Base-by-base conservation (phyloP, 106 monocot species). In the Hemerocallis citrina region DNA sequence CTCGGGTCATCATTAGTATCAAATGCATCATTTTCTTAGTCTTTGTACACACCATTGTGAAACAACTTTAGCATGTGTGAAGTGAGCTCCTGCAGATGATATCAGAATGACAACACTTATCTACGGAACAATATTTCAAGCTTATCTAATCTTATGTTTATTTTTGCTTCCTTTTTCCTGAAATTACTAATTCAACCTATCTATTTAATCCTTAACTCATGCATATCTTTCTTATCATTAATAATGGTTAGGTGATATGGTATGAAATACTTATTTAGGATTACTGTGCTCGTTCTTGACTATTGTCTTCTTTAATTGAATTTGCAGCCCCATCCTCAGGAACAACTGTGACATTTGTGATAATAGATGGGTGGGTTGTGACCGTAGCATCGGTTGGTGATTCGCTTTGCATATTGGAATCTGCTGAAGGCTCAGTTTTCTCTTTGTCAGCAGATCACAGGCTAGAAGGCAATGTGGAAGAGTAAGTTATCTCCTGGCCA, bases 371-470 rank as follows among this genome's bases (percentile, higher is more conserved):
- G 28, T 74, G 72, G 83, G 77, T 74, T 17, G 83, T 94, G 65
- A 94, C 89, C 25, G 89, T 89, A 37, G 94, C 80, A 75, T 89
- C 94, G 29, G 94, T 94, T 45, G 94, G 94, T 68, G 94, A 94
- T 78, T 94, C 94, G 65, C 79, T 78, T 14, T 94, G 94, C 70
- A 79, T 94, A 56, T 78, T 94, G 61, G 89, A 83, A 77, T 89
- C 94, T 37, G 89, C 89, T 59, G 94, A 94, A 81, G 94, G 94
- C 55, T 43, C 89, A 20, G 24, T 94, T 43, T 78, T 83, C 72
- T 47, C 13, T 68, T 68, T 94, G 51, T 86, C 89, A 63, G 85
- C 77, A 68, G 94, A 94, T 64, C 94, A 94, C 61, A 79, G 94
- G 71, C 66, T 94, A 32, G 94, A 94, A 15, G 61, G 8, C 28